Evolutionary conservation across 139 green algal genomes (phyloP), one percentile per base, ranked within the genome.

Genomic region (Chlamydomonas asymmetrica): DNA sequence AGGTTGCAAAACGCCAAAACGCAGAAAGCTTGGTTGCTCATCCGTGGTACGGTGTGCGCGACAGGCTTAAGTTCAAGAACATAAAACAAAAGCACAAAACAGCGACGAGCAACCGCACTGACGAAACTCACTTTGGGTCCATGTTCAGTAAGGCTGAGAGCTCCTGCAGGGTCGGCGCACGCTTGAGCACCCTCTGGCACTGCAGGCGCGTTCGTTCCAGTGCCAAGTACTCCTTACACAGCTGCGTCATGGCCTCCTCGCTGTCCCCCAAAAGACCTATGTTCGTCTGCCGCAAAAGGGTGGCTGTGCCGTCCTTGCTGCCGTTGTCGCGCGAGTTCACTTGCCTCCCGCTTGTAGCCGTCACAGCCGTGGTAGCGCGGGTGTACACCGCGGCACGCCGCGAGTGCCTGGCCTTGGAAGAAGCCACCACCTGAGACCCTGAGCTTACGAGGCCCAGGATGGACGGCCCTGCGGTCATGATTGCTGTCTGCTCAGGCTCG

Each of bases 201-300:
- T 89, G 56, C 2, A 37, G 60, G 27, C 78, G 63, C 7, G 87
- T 49, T 22, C 76, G 63, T 67, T 97, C 85, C 48, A 97, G 83
- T 32, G 80, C 50, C 43, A 95, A 40, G 27, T 87, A 79, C 39
- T 93, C 84, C 81, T 95, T 90, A 40, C 96, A 89, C 37, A 92
- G 50, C 5, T 45, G 73, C 23, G 91, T 85, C 52, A 98, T 80
- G 60, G 94, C 83, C 29, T 88, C 76, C 85, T 98, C 94, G 80
- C 95, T 67, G 0, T 92, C 89, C 4, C 62, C 79, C 0, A 81
- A 84, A 25, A 97, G 76, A 66, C 97, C 80, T 25, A 4, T 32
- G 2, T 31, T 50, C 29, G 56, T 57, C 22, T 63, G 59, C 32
- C 18, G 29, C 20, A 77, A 31, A 48, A 77, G 69, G 20, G 62